phyloP scores from a whole-genome alignment of 352 stramenopile genomes.

The Phytopythium sindhum region DNA sequence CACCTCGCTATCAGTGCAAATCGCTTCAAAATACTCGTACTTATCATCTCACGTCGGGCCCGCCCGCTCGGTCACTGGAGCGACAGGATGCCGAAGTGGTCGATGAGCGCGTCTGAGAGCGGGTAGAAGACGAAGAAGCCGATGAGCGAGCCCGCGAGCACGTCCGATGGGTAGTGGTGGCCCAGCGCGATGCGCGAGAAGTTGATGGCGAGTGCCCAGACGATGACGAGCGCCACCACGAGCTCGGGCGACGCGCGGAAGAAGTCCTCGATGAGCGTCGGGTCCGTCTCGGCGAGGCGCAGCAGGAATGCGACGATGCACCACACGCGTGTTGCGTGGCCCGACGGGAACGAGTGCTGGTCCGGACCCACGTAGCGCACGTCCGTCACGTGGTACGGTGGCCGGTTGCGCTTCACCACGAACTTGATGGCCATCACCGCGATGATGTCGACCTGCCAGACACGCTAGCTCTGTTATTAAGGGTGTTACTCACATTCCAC shows the following conservation, averaged over 20 bases:
- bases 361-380: constrained; percentile 54
- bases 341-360: constrained; percentile 68
- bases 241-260: constrained; percentile 27
- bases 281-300: constrained; percentile 31
- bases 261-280: constrained; percentile 24
- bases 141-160: constrained; percentile 39
- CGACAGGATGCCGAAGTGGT: constrained; percentile 12
- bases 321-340: constrained; percentile 52
- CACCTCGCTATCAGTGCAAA: too few relatives aligned
- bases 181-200: constrained; percentile 56
- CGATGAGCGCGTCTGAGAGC: constrained; percentile 23
- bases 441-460: constrained; percentile 47
- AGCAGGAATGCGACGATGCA: constrained; percentile 43
- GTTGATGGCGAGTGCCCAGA: constrained; percentile 48
- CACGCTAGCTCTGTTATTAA: neutral
- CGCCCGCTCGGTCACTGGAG: neutral
- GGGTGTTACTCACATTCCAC: neutral
- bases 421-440: constrained; percentile 58
- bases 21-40: too few relatives aligned
- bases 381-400: constrained; percentile 50
- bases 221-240: constrained; percentile 24
- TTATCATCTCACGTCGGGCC: neutral
- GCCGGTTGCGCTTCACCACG: constrained; percentile 49
- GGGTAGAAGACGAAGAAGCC: constrained; percentile 38
- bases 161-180: constrained; percentile 60